A percentile compares a stretch with the other conserved stretches of the same genome.
phyloP scores from a whole-genome alignment of 805 yeast species.

The Scheffersomyces coipomensis region DNA sequence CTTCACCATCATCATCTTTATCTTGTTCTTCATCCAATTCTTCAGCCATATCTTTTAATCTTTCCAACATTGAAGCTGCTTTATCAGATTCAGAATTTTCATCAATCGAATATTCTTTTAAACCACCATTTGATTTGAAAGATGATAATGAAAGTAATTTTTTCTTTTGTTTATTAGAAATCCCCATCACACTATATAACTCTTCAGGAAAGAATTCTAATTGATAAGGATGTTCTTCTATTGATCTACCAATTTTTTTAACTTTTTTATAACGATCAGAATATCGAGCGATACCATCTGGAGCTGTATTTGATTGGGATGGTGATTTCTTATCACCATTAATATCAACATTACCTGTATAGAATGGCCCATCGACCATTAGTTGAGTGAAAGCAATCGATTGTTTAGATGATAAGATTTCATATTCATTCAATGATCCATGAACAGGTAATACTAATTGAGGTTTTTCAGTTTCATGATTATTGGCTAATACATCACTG shows the following conservation, averaged over 20 bases:
- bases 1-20: conserved; percentile 37
- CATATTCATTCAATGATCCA: conserved; percentile 52
- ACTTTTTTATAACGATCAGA: conserved; percentile 76
- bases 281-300: conserved; percentile 77
- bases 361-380: conserved; percentile 67
- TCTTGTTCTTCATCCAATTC: conserved; percentile 41
- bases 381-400: conserved; percentile 51
- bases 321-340: conserved; percentile 13
- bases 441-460: conserved; percentile 61
- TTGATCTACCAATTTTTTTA: conserved; percentile 66
- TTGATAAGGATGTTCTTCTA: conserved; percentile 76
- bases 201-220: conserved; percentile 75
- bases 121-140: conserved; percentile 38
- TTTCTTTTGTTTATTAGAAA: conserved; percentile 51
- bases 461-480: conserved; percentile 37
- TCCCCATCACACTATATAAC: conserved; percentile 68
- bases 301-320: conserved; percentile 13
- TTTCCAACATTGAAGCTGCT: conserved; percentile 38
- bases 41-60: conserved; percentile 44
- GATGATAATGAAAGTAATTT: conserved; percentile 43
- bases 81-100: conserved; percentile 29
- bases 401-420: conserved; percentile 52
- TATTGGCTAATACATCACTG: conserved; percentile 48
- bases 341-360: conserved; percentile 50
- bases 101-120: conserved; percentile 30